Evolutionary conservation across 306 rosid genomes (phyloP).

Genomic region (Corylus americana): DNA sequence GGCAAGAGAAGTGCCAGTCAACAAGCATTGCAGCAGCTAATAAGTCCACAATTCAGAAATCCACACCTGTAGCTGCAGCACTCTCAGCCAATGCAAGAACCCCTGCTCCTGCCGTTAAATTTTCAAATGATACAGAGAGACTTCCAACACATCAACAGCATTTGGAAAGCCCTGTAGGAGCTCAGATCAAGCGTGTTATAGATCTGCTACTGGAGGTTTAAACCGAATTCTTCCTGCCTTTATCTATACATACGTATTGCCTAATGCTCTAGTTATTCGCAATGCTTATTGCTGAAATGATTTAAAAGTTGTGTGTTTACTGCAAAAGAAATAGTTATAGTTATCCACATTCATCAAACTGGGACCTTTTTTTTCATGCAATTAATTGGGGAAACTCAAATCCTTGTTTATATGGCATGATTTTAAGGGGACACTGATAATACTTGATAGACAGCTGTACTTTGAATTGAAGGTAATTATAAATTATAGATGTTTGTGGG

Average conservation of each 20-base stretch:
- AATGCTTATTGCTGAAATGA: neutral
- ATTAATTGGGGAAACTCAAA: neutral
- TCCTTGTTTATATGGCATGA: neutral
- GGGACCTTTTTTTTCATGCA: neutral
- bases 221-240: slow-evolving; percentile 2
- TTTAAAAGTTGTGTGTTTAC: neutral
- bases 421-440: neutral
- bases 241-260: neutral
- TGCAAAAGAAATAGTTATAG: neutral
- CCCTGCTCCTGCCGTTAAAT: slow-evolving; percentile 62
- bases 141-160: slow-evolving; percentile 81
- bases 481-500: neutral
- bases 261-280: neutral
- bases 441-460: neutral
- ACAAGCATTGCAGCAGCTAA: slow-evolving; percentile 63
- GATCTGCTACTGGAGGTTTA: slow-evolving; percentile 73
- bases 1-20: slow-evolving; percentile 66
- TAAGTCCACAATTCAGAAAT: slow-evolving; percentile 29
- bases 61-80: slow-evolving; percentile 29
- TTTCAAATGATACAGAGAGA: slow-evolving; percentile 89
- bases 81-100: slow-evolving; percentile 36
- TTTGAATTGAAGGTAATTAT: neutral
- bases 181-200: slow-evolving; percentile 92
- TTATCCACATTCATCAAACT: neutral
- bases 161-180: slow-evolving; percentile 78